Conservation (phyloP, 345 rosid genomes). For the Corchorus olitorius region DNA sequence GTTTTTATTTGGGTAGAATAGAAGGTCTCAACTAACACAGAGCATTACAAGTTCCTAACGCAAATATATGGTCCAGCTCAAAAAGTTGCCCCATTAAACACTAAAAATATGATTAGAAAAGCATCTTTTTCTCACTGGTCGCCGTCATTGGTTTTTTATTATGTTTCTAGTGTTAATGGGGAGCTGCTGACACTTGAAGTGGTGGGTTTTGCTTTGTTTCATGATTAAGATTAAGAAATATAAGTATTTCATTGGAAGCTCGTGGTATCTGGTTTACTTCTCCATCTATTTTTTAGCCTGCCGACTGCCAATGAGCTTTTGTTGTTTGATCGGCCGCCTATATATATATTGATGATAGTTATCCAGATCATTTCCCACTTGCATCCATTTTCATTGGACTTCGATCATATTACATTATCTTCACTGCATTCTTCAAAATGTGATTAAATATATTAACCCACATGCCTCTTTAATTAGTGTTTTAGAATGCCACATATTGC, state of each 20-base stretch:
- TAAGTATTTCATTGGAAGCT: constrained; percentile 14
- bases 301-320: constrained; percentile 10
- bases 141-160: constrained; percentile 16
- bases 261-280: not conserved
- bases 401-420: constrained; percentile 12
- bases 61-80: constrained; percentile 33
- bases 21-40: constrained; percentile 25
- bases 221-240: constrained; percentile 20
- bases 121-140: constrained; percentile 22
- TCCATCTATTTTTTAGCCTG: not conserved
- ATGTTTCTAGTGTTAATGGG: constrained; percentile 21
- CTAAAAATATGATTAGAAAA: not conserved
- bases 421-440: constrained; percentile 3
- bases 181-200: constrained; percentile 8
- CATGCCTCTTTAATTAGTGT: not conserved
- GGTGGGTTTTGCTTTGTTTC: constrained; percentile 14
- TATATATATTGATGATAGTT: not conserved
- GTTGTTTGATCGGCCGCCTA: constrained; percentile 9
- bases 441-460: not conserved
- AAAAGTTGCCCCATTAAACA: constrained; percentile 14
- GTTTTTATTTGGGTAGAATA: not conserved
- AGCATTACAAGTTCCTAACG: constrained; percentile 4
- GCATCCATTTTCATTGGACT: not conserved
- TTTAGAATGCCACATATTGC: not conserved
- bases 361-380: constrained; percentile 17